Conservation (phyloP, 2,329 filamentous ascomycete species). For the Fusarium udum region DNA sequence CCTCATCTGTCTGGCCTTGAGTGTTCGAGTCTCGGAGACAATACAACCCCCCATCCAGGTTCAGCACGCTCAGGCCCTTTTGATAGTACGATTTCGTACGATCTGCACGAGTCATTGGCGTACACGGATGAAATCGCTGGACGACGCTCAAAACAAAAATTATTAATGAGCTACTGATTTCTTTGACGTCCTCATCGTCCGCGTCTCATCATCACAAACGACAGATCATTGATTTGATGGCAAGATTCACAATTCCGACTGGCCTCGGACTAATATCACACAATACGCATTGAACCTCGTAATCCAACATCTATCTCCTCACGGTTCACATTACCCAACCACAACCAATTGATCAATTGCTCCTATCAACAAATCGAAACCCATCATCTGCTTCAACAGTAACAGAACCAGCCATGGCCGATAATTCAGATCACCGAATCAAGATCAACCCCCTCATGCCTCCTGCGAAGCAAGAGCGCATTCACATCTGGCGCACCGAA, state of each 20-base stretch:
- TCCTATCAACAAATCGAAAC: background rate
- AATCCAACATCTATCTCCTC: background rate
- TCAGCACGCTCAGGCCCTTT: constrained; percentile 5
- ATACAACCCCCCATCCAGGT: background rate
- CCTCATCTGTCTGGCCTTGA: background rate
- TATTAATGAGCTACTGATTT: background rate
- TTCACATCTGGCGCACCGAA: constrained; percentile 62
- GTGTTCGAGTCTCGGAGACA: background rate
- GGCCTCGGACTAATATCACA: constrained; percentile 10
- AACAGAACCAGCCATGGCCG: constrained; percentile 18
- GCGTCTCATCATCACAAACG: background rate
- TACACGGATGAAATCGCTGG: constrained; percentile 11
- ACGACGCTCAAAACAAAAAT: constrained; percentile 2
- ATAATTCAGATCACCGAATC: constrained; percentile 1
- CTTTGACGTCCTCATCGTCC: background rate
- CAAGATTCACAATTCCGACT: constrained; percentile 2
- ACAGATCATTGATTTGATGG: background rate
- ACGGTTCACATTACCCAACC: background rate
- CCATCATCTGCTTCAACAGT: background rate
- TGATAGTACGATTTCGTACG: constrained; percentile 1
- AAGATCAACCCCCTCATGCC: constrained; percentile 43
- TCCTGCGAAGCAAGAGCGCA: constrained; percentile 51
- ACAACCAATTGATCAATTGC: background rate
- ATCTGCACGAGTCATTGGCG: constrained; percentile 20
- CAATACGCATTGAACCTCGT: background rate